Base-by-base conservation (phyloP, 169 alveolate genomes). In the Eimeria acervulina region DNA sequence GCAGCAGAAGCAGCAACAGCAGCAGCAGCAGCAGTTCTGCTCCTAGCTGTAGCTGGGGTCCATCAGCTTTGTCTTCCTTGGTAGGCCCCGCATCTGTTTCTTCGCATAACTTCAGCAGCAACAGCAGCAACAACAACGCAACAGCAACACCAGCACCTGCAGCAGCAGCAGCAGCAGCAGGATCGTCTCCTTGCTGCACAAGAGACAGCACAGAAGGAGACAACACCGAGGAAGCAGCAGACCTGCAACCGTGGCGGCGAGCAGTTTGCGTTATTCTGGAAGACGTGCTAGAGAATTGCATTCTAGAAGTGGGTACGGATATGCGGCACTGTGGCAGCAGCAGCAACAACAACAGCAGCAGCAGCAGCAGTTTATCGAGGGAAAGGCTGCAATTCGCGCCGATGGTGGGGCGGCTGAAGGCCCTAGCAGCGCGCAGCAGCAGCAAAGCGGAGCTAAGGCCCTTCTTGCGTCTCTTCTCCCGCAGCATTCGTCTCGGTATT, bases 361-460 rank as follows among this genome's bases (percentile, higher is more conserved):
- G 23, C 28, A 51, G 59, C 59, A 51, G 2, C 59, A 51, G 59
- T 17, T 17, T 51, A 17, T 51, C 59, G 15, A 10, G 59, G 59
- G 89, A 78, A 38, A 59, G 89, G 36, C 63, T 78, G 89, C 59
- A 78, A 33, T 78, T 78, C 33, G 89, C 89, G 1, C 89, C 89
- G 63, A 78, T 78, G 89, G 89, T 78, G 26, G 89, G 89, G 31
- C 89, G 89, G 17, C 89, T 78, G 66, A 78, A 78, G 33, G 89
- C 89, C 66, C 63, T 78, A 59, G 89, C 89, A 19, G 89, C 89
- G 36, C 89, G 89, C 68, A 78, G 89, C 89, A 38, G 89, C 89
- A 78, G 89, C 89, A 78, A 78, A 78, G 89, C 89, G 36, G 89
- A 78, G 89, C 89, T 78, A 63, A 13, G 89, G 89, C 89, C 89